These are phyloP conservation scores for Phytophthora syringae DNA, from an alignment of 352 stramenopile species.

Conservation along the genomic window DNA sequence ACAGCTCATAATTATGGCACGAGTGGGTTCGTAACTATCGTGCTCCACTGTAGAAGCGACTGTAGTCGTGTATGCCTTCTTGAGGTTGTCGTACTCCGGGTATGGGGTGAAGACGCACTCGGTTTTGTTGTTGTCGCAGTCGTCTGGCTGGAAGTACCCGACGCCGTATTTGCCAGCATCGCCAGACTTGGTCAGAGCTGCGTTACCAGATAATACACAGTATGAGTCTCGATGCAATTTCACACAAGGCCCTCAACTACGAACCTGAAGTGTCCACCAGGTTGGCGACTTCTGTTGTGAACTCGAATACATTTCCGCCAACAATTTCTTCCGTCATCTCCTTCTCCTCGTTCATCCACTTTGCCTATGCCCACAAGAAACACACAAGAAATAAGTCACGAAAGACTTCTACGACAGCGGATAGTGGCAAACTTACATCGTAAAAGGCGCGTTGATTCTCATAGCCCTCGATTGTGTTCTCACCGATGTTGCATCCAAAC, in stretches of 20 bases:
- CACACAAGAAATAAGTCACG: not conserved
- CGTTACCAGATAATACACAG: not conserved
- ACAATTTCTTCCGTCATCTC: conserved; percentile 72
- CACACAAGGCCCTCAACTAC: not conserved
- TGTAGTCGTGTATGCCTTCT: conserved; percentile 67
- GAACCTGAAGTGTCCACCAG: not conserved
- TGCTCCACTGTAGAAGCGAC: conserved; percentile 40
- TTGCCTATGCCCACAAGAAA: conserved; percentile 38
- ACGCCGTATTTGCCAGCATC: conserved; percentile 77
- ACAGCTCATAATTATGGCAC: conserved; percentile 45
- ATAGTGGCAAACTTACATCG: conserved; percentile 38
- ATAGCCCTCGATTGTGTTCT: conserved; percentile 74
- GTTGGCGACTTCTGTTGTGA: conserved; percentile 54
- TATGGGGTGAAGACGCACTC: conserved; percentile 70
- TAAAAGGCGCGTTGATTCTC: conserved; percentile 73
- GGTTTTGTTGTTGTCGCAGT: conserved; percentile 65
- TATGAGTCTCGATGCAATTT: too few species aligned
- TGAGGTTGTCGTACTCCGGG: conserved; percentile 77
- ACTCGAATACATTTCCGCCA: conserved; percentile 82
- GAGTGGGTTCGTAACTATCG: conserved; percentile 36
- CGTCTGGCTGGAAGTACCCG: conserved; percentile 74
- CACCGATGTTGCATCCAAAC: conserved; percentile 76
- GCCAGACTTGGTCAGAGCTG: conserved; percentile 46
- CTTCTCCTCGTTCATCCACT: conserved; percentile 78
- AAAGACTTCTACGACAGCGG: not conserved